phyloP scores from a whole-genome alignment of 2,329 filamentous ascomycete species.

The Ceratocystiopsis brevicomis region DNA sequence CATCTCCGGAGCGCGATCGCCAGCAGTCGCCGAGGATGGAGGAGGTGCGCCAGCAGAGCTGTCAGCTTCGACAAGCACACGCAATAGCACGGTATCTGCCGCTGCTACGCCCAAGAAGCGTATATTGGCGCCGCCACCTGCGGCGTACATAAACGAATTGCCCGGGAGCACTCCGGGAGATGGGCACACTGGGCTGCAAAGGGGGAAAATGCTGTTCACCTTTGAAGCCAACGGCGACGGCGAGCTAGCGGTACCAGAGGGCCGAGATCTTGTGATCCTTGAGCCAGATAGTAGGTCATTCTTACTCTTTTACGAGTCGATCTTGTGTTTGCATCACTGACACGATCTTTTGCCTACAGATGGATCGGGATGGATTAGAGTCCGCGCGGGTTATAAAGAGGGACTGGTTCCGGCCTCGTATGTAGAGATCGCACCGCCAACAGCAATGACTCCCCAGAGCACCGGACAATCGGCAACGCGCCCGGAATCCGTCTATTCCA shows the following conservation, averaged over 20 bases:
- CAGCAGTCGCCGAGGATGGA: slow-evolving; percentile 24
- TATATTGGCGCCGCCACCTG: slow-evolving; percentile 72
- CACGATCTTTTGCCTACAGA: slow-evolving; percentile 31
- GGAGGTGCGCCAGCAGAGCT: slow-evolving; percentile 19
- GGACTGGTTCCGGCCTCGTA: slow-evolving; percentile 81
- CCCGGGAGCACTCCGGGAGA: slow-evolving; percentile 29
- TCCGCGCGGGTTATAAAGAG: slow-evolving; percentile 55
- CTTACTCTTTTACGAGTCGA: neutral
- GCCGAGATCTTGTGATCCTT: slow-evolving; percentile 55
- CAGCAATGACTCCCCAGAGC: slow-evolving; percentile 25
- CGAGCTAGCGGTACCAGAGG: slow-evolving; percentile 65
- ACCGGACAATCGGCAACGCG: slow-evolving; percentile 34
- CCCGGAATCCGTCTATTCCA: slow-evolving; percentile 56
- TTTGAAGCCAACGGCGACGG: slow-evolving; percentile 69
- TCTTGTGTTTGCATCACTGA: neutral
- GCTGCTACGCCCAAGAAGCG: slow-evolving; percentile 37
- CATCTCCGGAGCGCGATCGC: slow-evolving; percentile 41
- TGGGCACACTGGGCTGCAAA: slow-evolving; percentile 37
- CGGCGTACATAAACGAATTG: slow-evolving; percentile 55
- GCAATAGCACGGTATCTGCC: slow-evolving; percentile 9
- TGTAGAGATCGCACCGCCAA: slow-evolving; percentile 42
- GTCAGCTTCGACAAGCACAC: slow-evolving; percentile 11
- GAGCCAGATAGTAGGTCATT: slow-evolving; percentile 66
- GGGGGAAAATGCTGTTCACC: slow-evolving; percentile 64
- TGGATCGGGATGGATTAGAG: slow-evolving; percentile 78